These are phyloP conservation scores for Boletus tylopilopsis DNA, from an alignment of 768 basidiomycete genomes.

Conservation along the genomic window DNA sequence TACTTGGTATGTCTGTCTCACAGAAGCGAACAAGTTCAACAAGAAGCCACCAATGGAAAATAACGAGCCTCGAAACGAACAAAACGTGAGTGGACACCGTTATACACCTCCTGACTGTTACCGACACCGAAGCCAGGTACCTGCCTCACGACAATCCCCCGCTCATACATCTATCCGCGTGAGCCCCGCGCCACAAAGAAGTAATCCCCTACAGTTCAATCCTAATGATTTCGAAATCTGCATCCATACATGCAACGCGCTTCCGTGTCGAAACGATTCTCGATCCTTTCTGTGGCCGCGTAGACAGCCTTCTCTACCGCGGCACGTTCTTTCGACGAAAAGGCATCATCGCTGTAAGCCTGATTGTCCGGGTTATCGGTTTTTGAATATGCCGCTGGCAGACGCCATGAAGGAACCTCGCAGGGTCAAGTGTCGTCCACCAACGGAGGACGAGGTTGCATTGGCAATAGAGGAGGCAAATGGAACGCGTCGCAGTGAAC, in stretches of 20 bases:
- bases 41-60: slow-evolving; percentile 7
- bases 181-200: slow-evolving; percentile 5
- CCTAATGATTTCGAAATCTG: slow-evolving; percentile 21
- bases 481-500: background rate
- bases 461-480: slow-evolving; percentile 13
- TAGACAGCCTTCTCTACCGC: slow-evolving; percentile 19
- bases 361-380: slow-evolving; percentile 22
- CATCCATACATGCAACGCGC: slow-evolving; percentile 24
- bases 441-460: slow-evolving; percentile 19
- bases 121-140: background rate
- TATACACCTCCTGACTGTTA: background rate
- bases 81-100: slow-evolving; percentile 11
- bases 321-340: slow-evolving; percentile 24
- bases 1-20: background rate
- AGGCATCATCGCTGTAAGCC: slow-evolving; percentile 16
- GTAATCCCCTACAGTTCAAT: background rate
- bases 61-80: background rate
- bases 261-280: slow-evolving; percentile 26
- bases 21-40: slow-evolving; percentile 2
- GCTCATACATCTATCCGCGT: background rate
- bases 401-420: slow-evolving; percentile 23
- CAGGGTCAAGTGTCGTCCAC: slow-evolving; percentile 18
- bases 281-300: slow-evolving; percentile 25
- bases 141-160: background rate
- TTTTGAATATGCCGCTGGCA: slow-evolving; percentile 12